These are phyloP conservation scores for Leucaena leucocephala DNA, from an alignment of 306 rosid species.

Conservation along the genomic window DNA sequence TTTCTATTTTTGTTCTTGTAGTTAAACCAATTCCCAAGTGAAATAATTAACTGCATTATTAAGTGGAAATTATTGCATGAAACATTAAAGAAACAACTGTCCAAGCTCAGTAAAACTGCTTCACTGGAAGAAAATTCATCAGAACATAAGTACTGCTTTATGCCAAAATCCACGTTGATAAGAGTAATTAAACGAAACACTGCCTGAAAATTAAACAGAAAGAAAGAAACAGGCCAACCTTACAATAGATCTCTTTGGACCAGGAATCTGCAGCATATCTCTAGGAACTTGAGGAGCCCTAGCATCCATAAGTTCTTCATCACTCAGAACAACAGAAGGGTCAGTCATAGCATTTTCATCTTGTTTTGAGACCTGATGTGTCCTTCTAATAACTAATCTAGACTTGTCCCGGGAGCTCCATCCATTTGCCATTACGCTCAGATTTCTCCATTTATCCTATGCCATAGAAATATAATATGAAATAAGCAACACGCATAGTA, in stretches of 20 bases:
- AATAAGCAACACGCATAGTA: neutral
- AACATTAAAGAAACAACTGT: neutral
- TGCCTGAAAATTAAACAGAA: slow-evolving; percentile 14
- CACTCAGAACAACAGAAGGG: slow-evolving; percentile 60
- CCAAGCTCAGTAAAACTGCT: neutral
- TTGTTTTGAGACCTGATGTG: slow-evolving; percentile 56
- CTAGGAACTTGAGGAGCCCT: slow-evolving; percentile 61
- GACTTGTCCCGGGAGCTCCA: slow-evolving; percentile 91
- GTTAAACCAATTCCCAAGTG: neutral
- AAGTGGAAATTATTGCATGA: neutral
- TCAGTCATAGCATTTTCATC: slow-evolving; percentile 60
- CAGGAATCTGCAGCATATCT: slow-evolving; percentile 56
- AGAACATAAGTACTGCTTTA: neutral
- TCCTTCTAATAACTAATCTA: slow-evolving; percentile 62
- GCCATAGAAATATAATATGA: slow-evolving; percentile 31
- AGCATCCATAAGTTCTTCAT: slow-evolving; percentile 70
- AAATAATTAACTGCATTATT: neutral
- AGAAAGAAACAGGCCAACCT: slow-evolving; percentile 51
- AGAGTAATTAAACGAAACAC: slow-evolving; percentile 27
- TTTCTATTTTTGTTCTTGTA: neutral
- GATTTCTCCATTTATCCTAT: slow-evolving; percentile 98
- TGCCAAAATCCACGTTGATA: slow-evolving; percentile 25
- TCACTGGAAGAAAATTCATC: slow-evolving; percentile 36
- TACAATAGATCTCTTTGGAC: slow-evolving; percentile 69
- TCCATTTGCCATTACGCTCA: slow-evolving; percentile 93